phyloP scores from a whole-genome alignment of 495 filamentous ascomycete genomes.

The Penicillium coffeae region DNA sequence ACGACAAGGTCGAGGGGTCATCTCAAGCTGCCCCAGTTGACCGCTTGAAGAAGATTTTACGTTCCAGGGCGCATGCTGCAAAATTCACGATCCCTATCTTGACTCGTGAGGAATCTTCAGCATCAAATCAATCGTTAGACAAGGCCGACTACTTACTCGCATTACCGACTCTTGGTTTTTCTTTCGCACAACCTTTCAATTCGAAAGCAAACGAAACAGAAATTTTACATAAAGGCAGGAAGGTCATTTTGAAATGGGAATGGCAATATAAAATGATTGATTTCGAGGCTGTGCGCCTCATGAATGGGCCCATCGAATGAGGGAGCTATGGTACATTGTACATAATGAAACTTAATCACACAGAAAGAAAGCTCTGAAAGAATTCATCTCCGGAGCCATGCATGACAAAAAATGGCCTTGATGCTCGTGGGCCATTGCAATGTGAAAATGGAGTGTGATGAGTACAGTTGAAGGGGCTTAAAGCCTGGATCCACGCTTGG shows the following conservation, averaged over 20 bases:
- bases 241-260: slow-evolving; percentile 32
- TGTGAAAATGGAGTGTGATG: slow-evolving; percentile 13
- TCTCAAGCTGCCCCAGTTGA: too few species aligned
- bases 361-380: slow-evolving; percentile 17
- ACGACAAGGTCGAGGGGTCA: too few species aligned
- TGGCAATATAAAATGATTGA: slow-evolving; percentile 48
- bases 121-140: neutral
- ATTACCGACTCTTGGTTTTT: slow-evolving; percentile 29
- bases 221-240: slow-evolving; percentile 7
- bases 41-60: too few species aligned
- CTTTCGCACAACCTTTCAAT: slow-evolving; percentile 7
- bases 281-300: slow-evolving; percentile 29
- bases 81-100: slow-evolving; percentile 44
- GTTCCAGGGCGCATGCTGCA: too few species aligned
- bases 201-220: slow-evolving; percentile 6
- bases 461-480: slow-evolving; percentile 14
- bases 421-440: slow-evolving; percentile 16
- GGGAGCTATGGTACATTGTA: slow-evolving; percentile 31
- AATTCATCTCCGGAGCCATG: slow-evolving; percentile 27
- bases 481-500: slow-evolving; percentile 5
- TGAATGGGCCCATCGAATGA: slow-evolving; percentile 27
- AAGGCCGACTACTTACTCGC: slow-evolving; percentile 20
- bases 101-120: slow-evolving; percentile 4
- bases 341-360: slow-evolving; percentile 23
- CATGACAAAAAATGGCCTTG: slow-evolving; percentile 16